phyloP scores from a whole-genome alignment of 441 rosid genomes.

The Syzygium malaccense region DNA sequence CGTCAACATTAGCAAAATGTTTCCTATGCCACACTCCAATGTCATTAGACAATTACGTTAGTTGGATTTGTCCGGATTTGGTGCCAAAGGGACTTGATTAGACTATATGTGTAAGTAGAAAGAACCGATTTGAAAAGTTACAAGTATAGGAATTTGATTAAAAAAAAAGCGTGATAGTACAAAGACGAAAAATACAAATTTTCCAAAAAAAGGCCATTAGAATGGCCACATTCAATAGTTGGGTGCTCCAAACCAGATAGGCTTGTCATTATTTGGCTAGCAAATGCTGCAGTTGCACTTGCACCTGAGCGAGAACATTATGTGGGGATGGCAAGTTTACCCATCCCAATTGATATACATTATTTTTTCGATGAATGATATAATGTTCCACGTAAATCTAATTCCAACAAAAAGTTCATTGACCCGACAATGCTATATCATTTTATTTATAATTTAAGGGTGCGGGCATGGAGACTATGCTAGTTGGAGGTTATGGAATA shows the following conservation, averaged over 20 bases:
- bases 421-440: background rate
- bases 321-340: background rate
- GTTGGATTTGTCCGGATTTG: background rate
- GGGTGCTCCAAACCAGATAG: background rate
- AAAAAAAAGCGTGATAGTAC: background rate
- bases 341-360: background rate
- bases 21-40: accelerated
- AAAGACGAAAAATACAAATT: background rate
- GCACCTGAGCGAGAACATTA: background rate
- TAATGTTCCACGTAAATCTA: background rate
- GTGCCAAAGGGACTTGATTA: background rate
- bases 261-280: background rate
- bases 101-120: background rate
- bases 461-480: background rate
- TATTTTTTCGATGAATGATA: background rate
- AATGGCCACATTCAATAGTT: background rate
- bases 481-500: background rate
- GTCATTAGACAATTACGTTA: accelerated
- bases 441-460: background rate
- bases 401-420: background rate
- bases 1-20: accelerated
- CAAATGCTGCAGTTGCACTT: background rate
- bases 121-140: background rate
- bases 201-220: background rate
- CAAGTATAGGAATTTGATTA: background rate